Conservation (phyloP, 2,329 filamentous ascomycete genomes). For the Cladophialophora psammophila region DNA sequence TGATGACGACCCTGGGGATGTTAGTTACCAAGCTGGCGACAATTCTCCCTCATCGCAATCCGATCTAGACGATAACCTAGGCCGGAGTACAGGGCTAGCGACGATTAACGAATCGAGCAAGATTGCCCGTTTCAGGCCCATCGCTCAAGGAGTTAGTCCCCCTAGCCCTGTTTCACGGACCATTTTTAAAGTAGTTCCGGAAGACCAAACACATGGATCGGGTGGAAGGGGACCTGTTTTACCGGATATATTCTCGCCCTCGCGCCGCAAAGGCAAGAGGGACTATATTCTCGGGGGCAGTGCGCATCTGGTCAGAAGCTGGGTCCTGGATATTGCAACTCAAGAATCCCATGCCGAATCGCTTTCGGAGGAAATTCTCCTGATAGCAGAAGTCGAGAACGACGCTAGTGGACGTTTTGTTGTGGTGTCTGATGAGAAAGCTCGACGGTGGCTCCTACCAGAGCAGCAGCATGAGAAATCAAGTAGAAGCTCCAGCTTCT, state of each 20-base stretch:
- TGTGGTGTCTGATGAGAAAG: constrained; percentile 23
- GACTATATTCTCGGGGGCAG: constrained; percentile 37
- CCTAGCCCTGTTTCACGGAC: constrained; percentile 15
- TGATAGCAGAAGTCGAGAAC: constrained; percentile 11
- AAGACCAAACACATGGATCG: not conserved
- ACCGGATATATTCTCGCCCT: constrained; percentile 40
- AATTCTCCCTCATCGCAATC: constrained; percentile 8
- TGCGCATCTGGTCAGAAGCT: constrained; percentile 35
- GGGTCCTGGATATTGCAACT: constrained; percentile 36
- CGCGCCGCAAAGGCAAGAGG: constrained; percentile 34
- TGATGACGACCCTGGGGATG: constrained; percentile 8
- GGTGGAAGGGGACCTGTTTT: constrained; percentile 21
- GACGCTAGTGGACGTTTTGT: constrained; percentile 33
- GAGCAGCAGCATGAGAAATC: constrained; percentile 23
- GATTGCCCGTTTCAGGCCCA: constrained; percentile 16
- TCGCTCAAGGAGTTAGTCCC: not conserved
- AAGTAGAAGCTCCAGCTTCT: not conserved
- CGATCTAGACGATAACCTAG: constrained; percentile 17
- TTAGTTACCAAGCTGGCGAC: constrained; percentile 1
- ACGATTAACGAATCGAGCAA: constrained; percentile 14
- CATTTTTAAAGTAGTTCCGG: constrained; percentile 20
- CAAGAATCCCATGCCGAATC: constrained; percentile 22
- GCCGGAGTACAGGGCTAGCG: not conserved
- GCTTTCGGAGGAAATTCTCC: constrained; percentile 15
- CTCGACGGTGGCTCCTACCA: constrained; percentile 33